Base-by-base conservation (phyloP, 345 rosid genomes). In the Salix koriyanagi region DNA sequence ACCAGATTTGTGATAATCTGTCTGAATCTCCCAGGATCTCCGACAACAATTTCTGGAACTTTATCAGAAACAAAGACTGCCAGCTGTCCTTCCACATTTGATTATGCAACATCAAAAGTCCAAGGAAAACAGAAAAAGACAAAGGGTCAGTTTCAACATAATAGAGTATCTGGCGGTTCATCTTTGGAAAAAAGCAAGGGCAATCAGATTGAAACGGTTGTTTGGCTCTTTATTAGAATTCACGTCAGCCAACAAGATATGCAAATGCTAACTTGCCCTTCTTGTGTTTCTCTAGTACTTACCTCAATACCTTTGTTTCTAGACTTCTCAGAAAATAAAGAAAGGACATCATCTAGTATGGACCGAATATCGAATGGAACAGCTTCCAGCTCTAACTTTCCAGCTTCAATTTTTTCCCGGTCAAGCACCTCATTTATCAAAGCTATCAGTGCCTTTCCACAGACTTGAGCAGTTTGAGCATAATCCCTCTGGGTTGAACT, bases 341-440 rank as follows among this genome's bases (percentile, higher is more conserved):
- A 96, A 71, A 96, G 96, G 70, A 93, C 99, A 82, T 96, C 99
- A 88, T 96, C 99, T 68, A 96, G 69, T 84, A 96, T 91, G 28
- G 96, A 84, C 36, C 98, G 91, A 62, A 89, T 83, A 80, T 90
- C 88, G 21, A 96, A 93, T 54, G 94, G 91, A 69, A 96, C 97
- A 58, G 87, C 84, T 82, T 96, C 99, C 64, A 96, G 83, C 77
- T 93, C 99, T 71, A 96, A 84, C 84, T 89, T 96, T 54, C 98
- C 91, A 25, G 99, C 97, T 89, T 96, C 99, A 71, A 96, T 93
- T 85, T 96, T 96, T 65, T 98, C 99, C 30, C 96, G 91, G 84
- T 96, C 99, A 75, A 96, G 98, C 87, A 96, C 97, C 85, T 93
- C 98, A 75, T 96, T 96, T 83, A 96, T 96, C 74, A 96, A 83